These are phyloP conservation scores for Aspergillus japonicus DNA, from an alignment of 2,329 filamentous ascomycete genomes.

Conservation along the genomic window DNA sequence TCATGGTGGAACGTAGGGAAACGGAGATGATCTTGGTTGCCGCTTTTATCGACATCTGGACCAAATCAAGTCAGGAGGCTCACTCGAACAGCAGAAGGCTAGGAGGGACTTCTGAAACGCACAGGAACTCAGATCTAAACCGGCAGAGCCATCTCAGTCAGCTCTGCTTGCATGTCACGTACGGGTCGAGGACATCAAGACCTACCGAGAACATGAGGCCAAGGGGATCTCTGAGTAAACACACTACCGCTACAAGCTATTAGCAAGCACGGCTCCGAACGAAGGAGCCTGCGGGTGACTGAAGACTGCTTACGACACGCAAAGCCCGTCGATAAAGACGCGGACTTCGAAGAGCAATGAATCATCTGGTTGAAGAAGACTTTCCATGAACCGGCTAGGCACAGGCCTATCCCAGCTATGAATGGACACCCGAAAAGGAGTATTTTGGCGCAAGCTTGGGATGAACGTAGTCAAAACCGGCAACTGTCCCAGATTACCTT, in stretches of 20 bases:
- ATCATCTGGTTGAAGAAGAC: conserved; percentile 57
- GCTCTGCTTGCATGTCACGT: conserved; percentile 5
- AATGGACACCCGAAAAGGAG: conserved; percentile 69
- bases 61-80: conserved; percentile 3
- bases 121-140: conserved; percentile 38
- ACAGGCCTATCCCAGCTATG: conserved; percentile 69
- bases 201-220: conserved; percentile 56
- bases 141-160: background rate
- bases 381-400: conserved; percentile 57
- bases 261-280: conserved; percentile 1
- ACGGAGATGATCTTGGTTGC: conserved; percentile 60
- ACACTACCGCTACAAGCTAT: conserved; percentile 51
- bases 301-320: conserved; percentile 56
- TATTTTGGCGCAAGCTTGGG: conserved; percentile 59
- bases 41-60: conserved; percentile 52
- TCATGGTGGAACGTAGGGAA: conserved; percentile 73
- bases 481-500: conserved; percentile 42
- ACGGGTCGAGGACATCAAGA: conserved; percentile 9
- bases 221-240: conserved; percentile 52
- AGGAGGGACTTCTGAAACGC: conserved; percentile 34
- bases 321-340: conserved; percentile 66
- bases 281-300: background rate
- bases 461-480: conserved; percentile 71
- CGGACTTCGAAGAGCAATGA: conserved; percentile 63
- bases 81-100: conserved; percentile 31